Conservation (phyloP, 208 protist species). For the Acanthamoeba castellanii region DNA sequence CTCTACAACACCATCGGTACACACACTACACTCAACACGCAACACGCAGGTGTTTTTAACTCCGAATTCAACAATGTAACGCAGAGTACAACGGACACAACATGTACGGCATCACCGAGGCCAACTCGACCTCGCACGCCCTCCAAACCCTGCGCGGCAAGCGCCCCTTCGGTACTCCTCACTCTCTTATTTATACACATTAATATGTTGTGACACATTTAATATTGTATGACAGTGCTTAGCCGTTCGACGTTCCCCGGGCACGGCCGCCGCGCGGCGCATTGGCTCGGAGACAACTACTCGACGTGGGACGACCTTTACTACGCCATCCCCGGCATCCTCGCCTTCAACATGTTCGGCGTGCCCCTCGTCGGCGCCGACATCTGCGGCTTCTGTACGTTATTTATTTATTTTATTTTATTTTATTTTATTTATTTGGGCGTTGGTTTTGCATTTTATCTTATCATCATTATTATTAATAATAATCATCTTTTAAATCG, state of each 20-base stretch:
- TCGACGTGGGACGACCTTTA: conserved; percentile 83
- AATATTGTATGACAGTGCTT: too few relatives aligned
- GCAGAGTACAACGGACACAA: conserved; percentile 92
- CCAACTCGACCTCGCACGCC: conserved; percentile 77
- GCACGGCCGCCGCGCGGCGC: conserved; percentile 75
- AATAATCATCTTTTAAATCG: background rate
- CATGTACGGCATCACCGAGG: conserved; percentile 87
- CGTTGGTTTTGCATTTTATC: too few relatives aligned
- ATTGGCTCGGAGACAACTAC: conserved; percentile 94
- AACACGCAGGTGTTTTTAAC: background rate
- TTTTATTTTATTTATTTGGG: background rate
- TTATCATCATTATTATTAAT: background rate
- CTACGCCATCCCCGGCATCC: conserved; percentile 90
- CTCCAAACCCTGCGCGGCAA: conserved; percentile 75
- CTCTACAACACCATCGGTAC: conserved; percentile 76
- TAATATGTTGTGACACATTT: too few relatives aligned
- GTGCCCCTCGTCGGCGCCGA: conserved; percentile 93
- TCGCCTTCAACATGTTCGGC: conserved; percentile 91
- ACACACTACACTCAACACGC: background rate
- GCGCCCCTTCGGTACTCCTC: conserved; percentile 74
- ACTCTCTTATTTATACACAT: conserved; percentile 19
- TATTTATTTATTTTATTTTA: too few relatives aligned
- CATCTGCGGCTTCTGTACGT: conserved; percentile 91
- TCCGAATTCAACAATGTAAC: conserved; percentile 85
- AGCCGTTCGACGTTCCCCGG: conserved; percentile 81